A percentile compares a stretch with the other conserved stretches of the same genome.
These are phyloP conservation scores for Ophiocordyceps camponoti-leonardi DNA, from an alignment of 2,329 filamentous ascomycete genomes.

Conservation along the genomic window DNA sequence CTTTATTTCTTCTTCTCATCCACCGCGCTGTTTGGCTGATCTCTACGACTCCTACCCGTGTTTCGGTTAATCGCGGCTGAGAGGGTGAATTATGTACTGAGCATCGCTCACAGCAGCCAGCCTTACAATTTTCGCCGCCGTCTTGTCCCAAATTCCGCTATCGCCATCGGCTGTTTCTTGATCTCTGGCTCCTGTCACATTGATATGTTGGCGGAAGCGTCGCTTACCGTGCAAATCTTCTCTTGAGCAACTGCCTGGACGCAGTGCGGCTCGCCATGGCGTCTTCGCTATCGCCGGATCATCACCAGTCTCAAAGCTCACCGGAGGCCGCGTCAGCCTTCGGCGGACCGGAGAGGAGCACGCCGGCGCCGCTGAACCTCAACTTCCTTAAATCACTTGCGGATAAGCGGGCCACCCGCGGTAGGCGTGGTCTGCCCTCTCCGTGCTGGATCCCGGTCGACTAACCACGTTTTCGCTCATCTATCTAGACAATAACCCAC, in stretches of 20 bases:
- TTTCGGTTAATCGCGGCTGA: not conserved
- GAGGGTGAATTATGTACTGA: not conserved
- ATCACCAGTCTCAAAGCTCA: slow-evolving; percentile 11
- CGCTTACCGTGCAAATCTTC: not conserved
- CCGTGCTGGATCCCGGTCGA: not conserved
- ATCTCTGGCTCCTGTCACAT: not conserved
- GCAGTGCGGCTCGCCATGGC: slow-evolving; percentile 18
- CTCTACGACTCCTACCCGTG: not conserved
- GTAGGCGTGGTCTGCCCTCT: slow-evolving; percentile 20
- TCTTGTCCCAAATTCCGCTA: not conserved
- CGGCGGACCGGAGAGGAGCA: slow-evolving; percentile 18
- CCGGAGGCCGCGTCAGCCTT: slow-evolving; percentile 8
- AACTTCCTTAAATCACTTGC: slow-evolving; percentile 48
- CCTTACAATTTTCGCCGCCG: not conserved
- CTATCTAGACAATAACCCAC: slow-evolving; percentile 59
- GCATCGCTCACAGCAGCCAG: not conserved
- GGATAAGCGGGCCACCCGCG: slow-evolving; percentile 65
- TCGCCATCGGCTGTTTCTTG: not conserved
- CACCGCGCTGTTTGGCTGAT: not conserved
- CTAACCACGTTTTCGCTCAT: not conserved
- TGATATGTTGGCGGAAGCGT: not conserved
- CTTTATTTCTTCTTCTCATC: not conserved
- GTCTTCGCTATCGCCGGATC: slow-evolving; percentile 28
- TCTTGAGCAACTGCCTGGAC: not conserved
- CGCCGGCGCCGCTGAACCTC: slow-evolving; percentile 30